phyloP scores from a whole-genome alignment of 2,329 filamentous ascomycete species.

The Leptosphaerulina australis region DNA sequence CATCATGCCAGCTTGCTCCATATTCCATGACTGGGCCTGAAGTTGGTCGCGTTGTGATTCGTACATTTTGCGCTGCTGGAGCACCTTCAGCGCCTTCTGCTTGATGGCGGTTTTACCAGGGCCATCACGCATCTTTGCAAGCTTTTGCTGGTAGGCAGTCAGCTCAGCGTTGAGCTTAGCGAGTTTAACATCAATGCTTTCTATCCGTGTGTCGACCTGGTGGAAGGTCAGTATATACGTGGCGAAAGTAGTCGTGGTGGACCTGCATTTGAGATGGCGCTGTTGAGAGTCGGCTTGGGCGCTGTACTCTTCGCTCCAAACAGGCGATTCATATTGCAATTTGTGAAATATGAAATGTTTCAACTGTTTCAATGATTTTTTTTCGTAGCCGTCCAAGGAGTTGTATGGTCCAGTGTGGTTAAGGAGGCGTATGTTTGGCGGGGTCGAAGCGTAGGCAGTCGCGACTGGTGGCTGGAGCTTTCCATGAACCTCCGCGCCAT shows the following conservation, averaged over 20 bases:
- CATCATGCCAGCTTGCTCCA: slow-evolving; percentile 98
- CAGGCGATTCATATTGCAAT: slow-evolving; percentile 81
- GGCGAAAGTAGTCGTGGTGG: slow-evolving; percentile 12
- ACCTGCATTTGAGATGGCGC: slow-evolving; percentile 78
- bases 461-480: slow-evolving; percentile 19
- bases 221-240: slow-evolving; percentile 24
- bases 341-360: no score
- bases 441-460: slow-evolving; percentile 17
- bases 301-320: slow-evolving; percentile 87
- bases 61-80: slow-evolving; percentile 92
- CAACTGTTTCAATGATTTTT: not conserved
- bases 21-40: slow-evolving; percentile 95
- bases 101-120: slow-evolving; percentile 92
- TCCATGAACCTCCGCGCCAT: slow-evolving; percentile 6
- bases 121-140: slow-evolving; percentile 91
- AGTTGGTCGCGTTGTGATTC: slow-evolving; percentile 93
- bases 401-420: not conserved
- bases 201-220: slow-evolving; percentile 80
- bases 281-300: slow-evolving; percentile 86
- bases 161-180: slow-evolving; percentile 91
- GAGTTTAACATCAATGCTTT: slow-evolving; percentile 91
- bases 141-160: slow-evolving; percentile 81
- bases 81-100: slow-evolving; percentile 90
- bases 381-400: no score
- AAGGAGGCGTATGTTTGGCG: slow-evolving; percentile 6